A percentile compares a stretch with the other conserved stretches of the same genome.
These are phyloP conservation scores for Salvia rosmarinus DNA, from an alignment of 257 asterid genomes.

Conservation along the genomic window DNA sequence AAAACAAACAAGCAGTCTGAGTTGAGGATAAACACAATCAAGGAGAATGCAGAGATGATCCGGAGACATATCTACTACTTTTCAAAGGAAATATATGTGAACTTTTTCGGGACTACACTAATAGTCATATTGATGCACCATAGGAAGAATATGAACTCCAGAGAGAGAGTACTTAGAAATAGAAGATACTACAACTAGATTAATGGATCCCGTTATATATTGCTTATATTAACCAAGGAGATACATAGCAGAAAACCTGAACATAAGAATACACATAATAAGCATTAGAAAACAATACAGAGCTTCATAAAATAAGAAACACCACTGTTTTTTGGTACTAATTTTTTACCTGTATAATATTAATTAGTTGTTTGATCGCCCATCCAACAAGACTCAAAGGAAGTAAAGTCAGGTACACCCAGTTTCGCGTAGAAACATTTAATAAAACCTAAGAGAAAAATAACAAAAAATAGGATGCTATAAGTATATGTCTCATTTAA, in stretches of 20 bases:
- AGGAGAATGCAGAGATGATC: not conserved
- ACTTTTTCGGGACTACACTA: not conserved
- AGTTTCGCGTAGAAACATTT: slow-evolving; percentile 52
- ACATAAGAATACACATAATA: not conserved
- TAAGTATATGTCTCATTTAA: not conserved
- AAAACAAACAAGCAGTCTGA: slow-evolving; percentile 33
- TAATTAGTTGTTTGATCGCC: slow-evolving; percentile 77
- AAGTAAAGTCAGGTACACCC: slow-evolving; percentile 55
- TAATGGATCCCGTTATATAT: not conserved
- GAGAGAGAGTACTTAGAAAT: not conserved
- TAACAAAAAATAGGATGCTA: not conserved
- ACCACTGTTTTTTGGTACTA: not conserved
- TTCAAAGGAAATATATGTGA: not conserved
- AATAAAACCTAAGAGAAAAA: slow-evolving; percentile 59
- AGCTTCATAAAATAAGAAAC: not conserved
- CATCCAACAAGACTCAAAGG: slow-evolving; percentile 70
- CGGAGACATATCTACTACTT: not conserved
- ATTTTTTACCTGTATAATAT: slow-evolving; percentile 75
- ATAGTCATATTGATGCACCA: not conserved
- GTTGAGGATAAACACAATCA: slow-evolving; percentile 4
- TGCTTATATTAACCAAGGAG: slow-evolving; percentile 19
- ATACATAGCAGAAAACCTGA: not conserved
- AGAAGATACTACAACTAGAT: not conserved
- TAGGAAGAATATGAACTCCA: not conserved
- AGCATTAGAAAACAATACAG: slow-evolving; percentile 4